Evolutionary conservation across 2,329 filamentous ascomycete species (phyloP).

Genomic region (Paracoccidioides lutzii): DNA sequence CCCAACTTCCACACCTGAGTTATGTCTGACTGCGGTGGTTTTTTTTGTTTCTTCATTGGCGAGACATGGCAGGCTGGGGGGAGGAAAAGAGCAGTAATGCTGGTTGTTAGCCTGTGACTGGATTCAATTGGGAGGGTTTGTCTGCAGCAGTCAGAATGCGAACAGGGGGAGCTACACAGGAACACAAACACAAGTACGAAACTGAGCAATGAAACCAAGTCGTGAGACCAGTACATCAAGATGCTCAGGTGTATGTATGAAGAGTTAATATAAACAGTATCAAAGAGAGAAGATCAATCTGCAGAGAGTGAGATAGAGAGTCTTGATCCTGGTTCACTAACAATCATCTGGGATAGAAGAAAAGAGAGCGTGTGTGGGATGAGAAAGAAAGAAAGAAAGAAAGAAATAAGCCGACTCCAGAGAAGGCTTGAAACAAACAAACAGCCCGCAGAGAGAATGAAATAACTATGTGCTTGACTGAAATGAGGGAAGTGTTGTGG

Average conservation of each 20-base stretch:
- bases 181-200: not conserved
- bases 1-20: constrained; percentile 13
- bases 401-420: too few species aligned
- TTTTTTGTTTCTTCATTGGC: constrained; percentile 18
- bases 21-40: constrained; percentile 15
- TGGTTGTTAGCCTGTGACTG: constrained; percentile 9
- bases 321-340: too few species aligned
- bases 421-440: too few species aligned
- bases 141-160: not conserved
- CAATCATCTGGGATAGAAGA: too few species aligned
- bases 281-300: not conserved
- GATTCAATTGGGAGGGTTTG: constrained; percentile 1
- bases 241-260: not conserved
- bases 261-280: not conserved
- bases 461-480: too few species aligned
- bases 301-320: not conserved
- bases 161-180: not conserved
- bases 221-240: not conserved
- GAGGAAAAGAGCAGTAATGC: not conserved
- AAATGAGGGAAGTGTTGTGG: too few species aligned
- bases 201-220: not conserved
- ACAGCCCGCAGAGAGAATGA: not conserved
- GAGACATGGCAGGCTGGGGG: constrained; percentile 12
- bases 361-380: too few species aligned
- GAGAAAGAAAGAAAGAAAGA: too few species aligned